phyloP scores from a whole-genome alignment of 1,139 yeast species.

The Yamadazyma siamensis region DNA sequence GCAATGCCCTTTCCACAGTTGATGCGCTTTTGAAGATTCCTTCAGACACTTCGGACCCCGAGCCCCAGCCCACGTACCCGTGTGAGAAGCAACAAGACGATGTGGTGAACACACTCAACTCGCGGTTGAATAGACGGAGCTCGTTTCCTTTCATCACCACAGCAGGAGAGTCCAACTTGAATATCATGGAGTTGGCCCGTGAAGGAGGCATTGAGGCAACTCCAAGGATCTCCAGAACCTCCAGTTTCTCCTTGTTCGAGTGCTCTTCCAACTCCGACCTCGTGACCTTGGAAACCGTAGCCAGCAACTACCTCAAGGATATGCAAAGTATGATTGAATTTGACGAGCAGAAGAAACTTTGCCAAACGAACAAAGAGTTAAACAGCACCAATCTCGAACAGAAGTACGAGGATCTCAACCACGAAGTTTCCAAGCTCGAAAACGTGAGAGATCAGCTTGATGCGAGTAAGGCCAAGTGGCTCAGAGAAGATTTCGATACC shows the following conservation, averaged over 20 bases:
- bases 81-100: neutral
- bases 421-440: constrained; percentile 30
- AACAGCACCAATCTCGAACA: constrained; percentile 15
- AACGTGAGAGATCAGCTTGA: constrained; percentile 28
- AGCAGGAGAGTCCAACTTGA: constrained; percentile 26
- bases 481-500: constrained; percentile 29
- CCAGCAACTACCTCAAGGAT: constrained; percentile 20
- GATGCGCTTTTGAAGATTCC: constrained; percentile 22
- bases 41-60: constrained; percentile 7
- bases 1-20: constrained; percentile 13
- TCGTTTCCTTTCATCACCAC: constrained; percentile 37
- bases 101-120: constrained; percentile 8
- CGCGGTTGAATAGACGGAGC: constrained; percentile 36
- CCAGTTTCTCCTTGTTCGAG: constrained; percentile 9
- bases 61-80: neutral
- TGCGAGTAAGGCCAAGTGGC: constrained; percentile 26
- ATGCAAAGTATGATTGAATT: constrained; percentile 20
- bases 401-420: constrained; percentile 27
- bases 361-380: constrained; percentile 7
- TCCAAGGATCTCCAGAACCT: constrained; percentile 5
- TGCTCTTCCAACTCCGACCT: neutral
- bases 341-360: constrained; percentile 17
- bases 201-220: constrained; percentile 11
- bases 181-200: constrained; percentile 16
- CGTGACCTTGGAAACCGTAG: constrained; percentile 24